Evolutionary conservation across 2,329 filamentous ascomycete genomes (phyloP), one percentile per base, ranked within the genome.

Genomic region (Fusarium marasasianum): DNA sequence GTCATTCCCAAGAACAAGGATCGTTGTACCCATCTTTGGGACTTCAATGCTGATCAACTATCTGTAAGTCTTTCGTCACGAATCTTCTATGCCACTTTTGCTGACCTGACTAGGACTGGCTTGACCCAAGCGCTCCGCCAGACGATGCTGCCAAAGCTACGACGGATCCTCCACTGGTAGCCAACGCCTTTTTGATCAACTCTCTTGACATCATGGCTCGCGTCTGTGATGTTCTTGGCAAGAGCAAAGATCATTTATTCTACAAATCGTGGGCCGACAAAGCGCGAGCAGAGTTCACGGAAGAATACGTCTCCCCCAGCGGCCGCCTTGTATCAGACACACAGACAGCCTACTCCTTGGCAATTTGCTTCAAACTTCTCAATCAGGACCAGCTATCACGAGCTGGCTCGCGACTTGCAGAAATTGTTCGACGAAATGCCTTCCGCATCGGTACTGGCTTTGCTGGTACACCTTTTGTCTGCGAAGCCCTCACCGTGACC

Each of bases 151-250:
- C 79, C 6, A 76, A 76, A 22, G 84, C 83, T 1, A 82, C 81
- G 0, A 87, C 86, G 0, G 79, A 83, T 43, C 77, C 80, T 1
- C 78, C 79, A 7, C 80, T 86, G 4, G 84, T 87, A 2, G 84
- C 86, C 1, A 85, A 88, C 61, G 84, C 85, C 5, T 87, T 86
- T 65, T 80, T 87, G 4, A 81, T 86, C 4, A 82, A 83, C 50
- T 83, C 86, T 29, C 85, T 85, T 0, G 75, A 79, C 12, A 63
- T 85, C 0, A 78, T 85, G 6, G 77, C 79, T 4, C 76, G 81
- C 17, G 82, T 86, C 31, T 81, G 81, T 3, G 63, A 65, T 2
- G 67, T 77, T 1, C 77, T 87, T 0, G 79, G 80, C 1, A 70
- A 81, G 8, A 63, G 68, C 0, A 77, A 79, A 2, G 44, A 63